These are phyloP conservation scores for Cercospora sesami DNA, from an alignment of 2,329 filamentous ascomycete genomes.

Conservation along the genomic window DNA sequence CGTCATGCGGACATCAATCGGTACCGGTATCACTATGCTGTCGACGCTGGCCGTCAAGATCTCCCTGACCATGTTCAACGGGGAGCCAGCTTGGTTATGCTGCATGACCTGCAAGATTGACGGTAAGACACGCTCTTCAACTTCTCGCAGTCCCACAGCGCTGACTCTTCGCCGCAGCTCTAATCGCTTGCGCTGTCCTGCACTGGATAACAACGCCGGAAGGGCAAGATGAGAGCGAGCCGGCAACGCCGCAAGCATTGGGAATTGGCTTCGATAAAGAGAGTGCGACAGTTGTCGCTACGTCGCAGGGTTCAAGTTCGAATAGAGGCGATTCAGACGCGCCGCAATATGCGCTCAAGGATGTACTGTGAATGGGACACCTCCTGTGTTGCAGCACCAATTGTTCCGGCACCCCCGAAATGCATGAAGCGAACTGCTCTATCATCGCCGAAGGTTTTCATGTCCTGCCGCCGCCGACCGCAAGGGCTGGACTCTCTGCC, in stretches of 20 bases:
- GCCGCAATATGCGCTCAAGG: slow-evolving; percentile 3
- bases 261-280: slow-evolving; percentile 24
- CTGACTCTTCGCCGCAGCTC: slow-evolving; percentile 15
- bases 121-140: slow-evolving; percentile 5
- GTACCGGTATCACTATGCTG: slow-evolving; percentile 24
- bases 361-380: neutral
- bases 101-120: slow-evolving; percentile 30
- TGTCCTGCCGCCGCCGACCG: neutral
- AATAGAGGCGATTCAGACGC: slow-evolving; percentile 1
- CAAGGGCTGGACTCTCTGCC: neutral
- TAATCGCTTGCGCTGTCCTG: slow-evolving; percentile 20
- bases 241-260: slow-evolving; percentile 17
- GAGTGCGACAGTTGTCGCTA: slow-evolving; percentile 11
- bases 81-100: slow-evolving; percentile 28
- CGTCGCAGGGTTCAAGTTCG: neutral
- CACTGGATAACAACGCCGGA: slow-evolving; percentile 27
- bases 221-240: slow-evolving; percentile 12
- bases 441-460: neutral
- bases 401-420: neutral
- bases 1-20: slow-evolving; percentile 22
- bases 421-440: neutral
- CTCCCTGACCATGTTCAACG: slow-evolving; percentile 27
- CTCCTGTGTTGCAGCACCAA: neutral
- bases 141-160: neutral
- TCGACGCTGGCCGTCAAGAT: slow-evolving; percentile 27